Base-by-base conservation (phyloP, 768 basidiomycete genomes). In the Hericium coralloides region DNA sequence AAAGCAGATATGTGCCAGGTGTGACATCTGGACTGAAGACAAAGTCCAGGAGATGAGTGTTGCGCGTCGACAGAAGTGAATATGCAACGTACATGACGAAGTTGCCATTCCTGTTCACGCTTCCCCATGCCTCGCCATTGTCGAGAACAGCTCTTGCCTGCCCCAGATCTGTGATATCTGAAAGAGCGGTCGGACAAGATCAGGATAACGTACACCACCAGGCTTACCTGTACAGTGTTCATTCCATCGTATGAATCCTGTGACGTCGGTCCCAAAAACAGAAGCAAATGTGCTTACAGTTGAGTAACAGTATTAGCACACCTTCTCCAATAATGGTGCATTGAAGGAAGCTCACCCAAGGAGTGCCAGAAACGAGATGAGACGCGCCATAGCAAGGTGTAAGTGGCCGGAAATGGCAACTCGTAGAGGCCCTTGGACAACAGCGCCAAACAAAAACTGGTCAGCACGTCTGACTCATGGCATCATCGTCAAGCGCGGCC, bases 191-290 rank as follows among this genome's bases (percentile, higher is more conserved):
- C 18, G 31, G 38, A 31, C 68, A 61, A 54, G 56, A 20, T 12
- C 23, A n/a, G n/a, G n/a, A 17, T 5, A 57, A n/a, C 7, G 48
- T 2, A 20, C 17, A 14, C n/a, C 8, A 18, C 18, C 36, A 10
- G 15, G 56, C 67, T 50, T 51, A 89, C 89, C 73, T 45, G 76
- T 73, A 72, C 87, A 89, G 8, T 82, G 60, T n/a, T 81, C 79
- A 68, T 86, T 90, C 85, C 86, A 89, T 49, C 78, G 73, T 12
- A 92, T 70, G 51, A 74, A 76, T 61, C 89, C 89, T 3, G 69
- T 63, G 49, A 92, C 63, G 65, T 89, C 84, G 8, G 82, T 60
- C 12, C 82, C 81, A 49, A 65, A 57, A 61, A 62, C 43, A 36
- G 56, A 2, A 5, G 22, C 38, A n/a, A 38, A 60, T 36, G 26